phyloP scores from a whole-genome alignment of 2,329 filamentous ascomycete genomes.

The Lachnellula willkommii region DNA sequence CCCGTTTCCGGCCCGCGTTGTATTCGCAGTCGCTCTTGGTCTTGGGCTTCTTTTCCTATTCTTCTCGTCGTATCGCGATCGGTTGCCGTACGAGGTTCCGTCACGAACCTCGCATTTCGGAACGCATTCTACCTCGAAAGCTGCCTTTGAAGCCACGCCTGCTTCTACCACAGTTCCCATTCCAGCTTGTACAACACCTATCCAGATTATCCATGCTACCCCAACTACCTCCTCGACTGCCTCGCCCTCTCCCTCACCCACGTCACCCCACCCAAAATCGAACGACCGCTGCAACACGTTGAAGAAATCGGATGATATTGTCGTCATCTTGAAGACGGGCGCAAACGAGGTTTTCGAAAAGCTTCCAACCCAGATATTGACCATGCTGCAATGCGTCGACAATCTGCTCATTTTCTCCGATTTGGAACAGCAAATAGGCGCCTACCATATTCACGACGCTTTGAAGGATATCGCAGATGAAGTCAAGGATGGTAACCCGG shows the following conservation, averaged over 20 bases:
- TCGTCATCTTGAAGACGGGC: constrained; percentile 50
- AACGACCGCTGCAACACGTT: not conserved
- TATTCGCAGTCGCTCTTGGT: not conserved
- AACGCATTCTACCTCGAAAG: no score
- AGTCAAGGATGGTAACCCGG: constrained; percentile 37
- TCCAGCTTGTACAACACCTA: no score
- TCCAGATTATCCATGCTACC: not conserved
- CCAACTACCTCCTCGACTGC: not conserved
- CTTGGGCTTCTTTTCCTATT: not conserved
- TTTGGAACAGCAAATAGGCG: constrained; percentile 43
- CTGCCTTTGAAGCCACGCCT: no score
- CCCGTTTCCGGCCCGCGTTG: not conserved
- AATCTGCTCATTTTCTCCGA: constrained; percentile 54
- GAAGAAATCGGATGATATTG: constrained; percentile 1
- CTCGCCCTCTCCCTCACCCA: not conserved
- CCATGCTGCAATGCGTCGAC: constrained; percentile 42
- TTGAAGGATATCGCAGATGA: constrained; percentile 39
- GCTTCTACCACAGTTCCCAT: no score
- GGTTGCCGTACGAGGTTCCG: no score
- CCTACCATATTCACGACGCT: constrained; percentile 40
- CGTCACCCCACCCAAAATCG: not conserved
- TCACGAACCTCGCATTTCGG: no score
- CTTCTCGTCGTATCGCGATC: not conserved
- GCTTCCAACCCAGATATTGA: constrained; percentile 49
- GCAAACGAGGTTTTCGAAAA: constrained; percentile 48